Evolutionary conservation across 2,329 filamentous ascomycete genomes (phyloP).

Genomic region (Scedosporium boydii): DNA sequence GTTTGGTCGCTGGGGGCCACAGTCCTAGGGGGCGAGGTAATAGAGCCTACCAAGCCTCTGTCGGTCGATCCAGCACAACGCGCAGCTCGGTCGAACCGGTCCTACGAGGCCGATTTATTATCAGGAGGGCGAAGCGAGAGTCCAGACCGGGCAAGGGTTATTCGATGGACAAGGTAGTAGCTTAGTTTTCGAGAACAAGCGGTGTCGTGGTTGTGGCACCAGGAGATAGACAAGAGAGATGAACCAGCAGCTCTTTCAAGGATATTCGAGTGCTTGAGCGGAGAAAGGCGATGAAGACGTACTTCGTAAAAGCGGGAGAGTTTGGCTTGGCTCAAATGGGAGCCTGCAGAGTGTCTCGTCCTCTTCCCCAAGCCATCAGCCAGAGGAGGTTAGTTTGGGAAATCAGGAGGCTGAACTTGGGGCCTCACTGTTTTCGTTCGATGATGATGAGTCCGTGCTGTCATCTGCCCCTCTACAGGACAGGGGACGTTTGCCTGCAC

Average conservation of each 20-base stretch:
- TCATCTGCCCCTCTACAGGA: background rate
- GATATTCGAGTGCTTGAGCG: background rate
- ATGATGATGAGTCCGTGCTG: background rate
- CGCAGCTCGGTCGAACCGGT: no score
- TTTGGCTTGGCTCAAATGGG: background rate
- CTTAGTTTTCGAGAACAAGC: no score
- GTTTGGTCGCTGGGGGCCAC: background rate
- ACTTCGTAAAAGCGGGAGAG: background rate
- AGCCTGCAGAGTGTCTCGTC: background rate
- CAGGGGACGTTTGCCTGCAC: background rate
- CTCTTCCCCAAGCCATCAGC: background rate
- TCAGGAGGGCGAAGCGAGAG: no score
- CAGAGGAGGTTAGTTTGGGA: background rate
- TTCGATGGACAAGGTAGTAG: no score
- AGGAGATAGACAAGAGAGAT: background rate
- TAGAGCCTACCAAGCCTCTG: no score
- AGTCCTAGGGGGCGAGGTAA: no score
- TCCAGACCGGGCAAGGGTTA: no score
- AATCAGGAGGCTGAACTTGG: conserved; percentile 1
- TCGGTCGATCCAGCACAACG: no score
- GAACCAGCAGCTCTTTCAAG: background rate
- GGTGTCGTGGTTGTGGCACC: background rate
- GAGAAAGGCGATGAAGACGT: background rate
- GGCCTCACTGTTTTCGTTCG: background rate
- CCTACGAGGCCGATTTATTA: no score